phyloP scores from a whole-genome alignment of 1,139 yeast genomes.

The Saccharomyces uvarum region DNA sequence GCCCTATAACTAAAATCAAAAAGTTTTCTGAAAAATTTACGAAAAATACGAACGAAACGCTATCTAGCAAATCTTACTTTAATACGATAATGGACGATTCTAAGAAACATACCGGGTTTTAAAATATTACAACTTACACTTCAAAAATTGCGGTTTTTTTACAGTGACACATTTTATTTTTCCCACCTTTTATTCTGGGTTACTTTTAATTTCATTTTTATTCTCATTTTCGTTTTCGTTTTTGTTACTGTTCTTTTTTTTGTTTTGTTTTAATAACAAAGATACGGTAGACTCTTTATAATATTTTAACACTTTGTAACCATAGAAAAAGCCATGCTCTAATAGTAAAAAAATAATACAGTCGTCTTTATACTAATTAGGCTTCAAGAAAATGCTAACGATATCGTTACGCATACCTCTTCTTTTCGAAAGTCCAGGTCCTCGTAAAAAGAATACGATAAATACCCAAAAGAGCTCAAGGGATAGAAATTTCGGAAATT shows the following conservation, averaged over 20 bases:
- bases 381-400: background rate
- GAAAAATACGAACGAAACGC: background rate
- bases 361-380: background rate
- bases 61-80: background rate
- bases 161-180: background rate
- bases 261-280: background rate
- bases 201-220: background rate
- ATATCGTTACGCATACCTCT: background rate
- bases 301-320: background rate
- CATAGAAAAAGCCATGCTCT: background rate
- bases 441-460: too few species aligned
- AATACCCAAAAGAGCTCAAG: background rate
- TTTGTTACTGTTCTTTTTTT: background rate
- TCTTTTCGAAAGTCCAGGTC: background rate
- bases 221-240: background rate
- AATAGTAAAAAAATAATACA: background rate
- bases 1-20: slow-evolving; percentile 39
- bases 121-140: background rate
- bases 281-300: background rate
- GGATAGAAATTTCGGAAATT: background rate
- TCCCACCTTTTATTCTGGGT: background rate
- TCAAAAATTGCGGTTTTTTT: background rate
- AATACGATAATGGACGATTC: background rate
- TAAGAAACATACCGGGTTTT: background rate
- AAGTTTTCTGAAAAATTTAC: background rate